Evolutionary conservation across 1,284 basidiomycete genomes (phyloP).

Genomic region (Amylostereum chailletii): DNA sequence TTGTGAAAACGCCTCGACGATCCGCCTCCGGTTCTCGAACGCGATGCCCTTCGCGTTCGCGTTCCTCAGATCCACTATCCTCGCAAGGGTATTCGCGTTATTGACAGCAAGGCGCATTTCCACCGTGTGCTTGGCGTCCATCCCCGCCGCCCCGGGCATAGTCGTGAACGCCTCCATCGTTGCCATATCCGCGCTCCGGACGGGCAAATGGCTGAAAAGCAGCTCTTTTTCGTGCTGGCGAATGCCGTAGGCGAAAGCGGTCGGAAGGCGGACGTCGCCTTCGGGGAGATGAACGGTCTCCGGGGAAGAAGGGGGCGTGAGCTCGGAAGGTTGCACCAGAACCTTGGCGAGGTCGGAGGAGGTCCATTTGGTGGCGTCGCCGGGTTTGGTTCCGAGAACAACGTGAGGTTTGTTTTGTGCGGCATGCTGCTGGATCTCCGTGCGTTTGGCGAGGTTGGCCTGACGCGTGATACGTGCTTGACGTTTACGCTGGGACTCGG

Average conservation of each 20-base stretch:
- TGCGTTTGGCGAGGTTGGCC: conserved; percentile 40
- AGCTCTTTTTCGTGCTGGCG: conserved; percentile 41
- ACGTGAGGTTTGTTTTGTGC: conserved; percentile 51
- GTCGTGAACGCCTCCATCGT: conserved; percentile 3
- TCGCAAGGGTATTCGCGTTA: conserved; percentile 61
- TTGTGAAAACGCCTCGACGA: conserved; percentile 74
- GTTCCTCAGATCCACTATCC: conserved; percentile 79
- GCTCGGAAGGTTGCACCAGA: conserved; percentile 46
- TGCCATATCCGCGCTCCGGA: conserved; percentile 8
- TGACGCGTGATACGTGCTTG: conserved; percentile 36
- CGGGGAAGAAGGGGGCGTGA: conserved; percentile 23
- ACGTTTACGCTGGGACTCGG: conserved; percentile 24
- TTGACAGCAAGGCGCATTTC: background rate
- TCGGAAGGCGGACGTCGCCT: conserved; percentile 30
- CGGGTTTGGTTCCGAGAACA: conserved; percentile 60
- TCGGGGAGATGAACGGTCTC: conserved; percentile 18
- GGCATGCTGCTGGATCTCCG: conserved; percentile 31
- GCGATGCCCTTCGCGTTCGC: conserved; percentile 80
- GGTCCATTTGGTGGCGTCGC: conserved; percentile 57
- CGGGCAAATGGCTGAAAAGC: conserved; percentile 37
- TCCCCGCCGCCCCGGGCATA: conserved; percentile 31
- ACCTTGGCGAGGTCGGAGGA: conserved; percentile 54
- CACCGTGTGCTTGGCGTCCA: conserved; percentile 13
- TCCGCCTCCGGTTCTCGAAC: conserved; percentile 77
- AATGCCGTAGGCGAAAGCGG: conserved; percentile 55